Conservation (phyloP, 257 asterid species). For the Eucommia ulmoides region DNA sequence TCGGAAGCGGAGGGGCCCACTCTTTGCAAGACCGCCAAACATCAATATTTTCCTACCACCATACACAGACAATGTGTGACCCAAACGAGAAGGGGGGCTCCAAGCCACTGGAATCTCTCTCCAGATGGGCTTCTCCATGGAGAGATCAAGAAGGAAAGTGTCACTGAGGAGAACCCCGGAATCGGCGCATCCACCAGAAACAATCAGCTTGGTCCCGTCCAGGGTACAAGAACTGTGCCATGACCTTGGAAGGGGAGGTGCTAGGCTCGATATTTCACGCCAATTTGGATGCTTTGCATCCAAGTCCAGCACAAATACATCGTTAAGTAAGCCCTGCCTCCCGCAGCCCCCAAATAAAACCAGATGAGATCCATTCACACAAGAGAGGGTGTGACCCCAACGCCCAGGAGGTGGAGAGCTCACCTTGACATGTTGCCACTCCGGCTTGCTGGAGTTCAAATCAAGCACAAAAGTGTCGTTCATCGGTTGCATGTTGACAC, state of each 20-base stretch:
- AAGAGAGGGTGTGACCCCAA: conserved; percentile 10
- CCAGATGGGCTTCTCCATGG: conserved; percentile 10
- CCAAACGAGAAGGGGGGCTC: conserved; percentile 11
- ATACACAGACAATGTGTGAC: conserved; percentile 10
- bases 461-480: conserved; percentile 10
- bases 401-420: conserved; percentile 11
- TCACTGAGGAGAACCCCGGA: conserved; percentile 11
- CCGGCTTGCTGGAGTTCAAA: conserved; percentile 8
- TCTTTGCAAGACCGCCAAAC: conserved; percentile 13
- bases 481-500: no score
- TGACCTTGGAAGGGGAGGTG: conserved; percentile 12
- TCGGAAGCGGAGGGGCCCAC: conserved; percentile 10
- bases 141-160: conserved; percentile 9
- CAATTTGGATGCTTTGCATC: conserved; percentile 10
- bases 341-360: conserved; percentile 12
- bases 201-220: conserved; percentile 10
- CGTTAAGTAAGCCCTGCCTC: conserved; percentile 10
- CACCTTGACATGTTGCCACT: conserved; percentile 10
- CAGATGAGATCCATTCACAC: conserved; percentile 10
- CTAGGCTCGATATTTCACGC: conserved; percentile 8
- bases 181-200: conserved; percentile 10
- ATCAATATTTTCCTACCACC: conserved; percentile 11
- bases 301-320: conserved; percentile 9
- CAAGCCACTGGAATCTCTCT: conserved; percentile 8
- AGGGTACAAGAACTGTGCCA: conserved; percentile 13